Evolutionary conservation across 169 alveolate species (phyloP).

Genomic region (Plasmodium yoelii): DNA sequence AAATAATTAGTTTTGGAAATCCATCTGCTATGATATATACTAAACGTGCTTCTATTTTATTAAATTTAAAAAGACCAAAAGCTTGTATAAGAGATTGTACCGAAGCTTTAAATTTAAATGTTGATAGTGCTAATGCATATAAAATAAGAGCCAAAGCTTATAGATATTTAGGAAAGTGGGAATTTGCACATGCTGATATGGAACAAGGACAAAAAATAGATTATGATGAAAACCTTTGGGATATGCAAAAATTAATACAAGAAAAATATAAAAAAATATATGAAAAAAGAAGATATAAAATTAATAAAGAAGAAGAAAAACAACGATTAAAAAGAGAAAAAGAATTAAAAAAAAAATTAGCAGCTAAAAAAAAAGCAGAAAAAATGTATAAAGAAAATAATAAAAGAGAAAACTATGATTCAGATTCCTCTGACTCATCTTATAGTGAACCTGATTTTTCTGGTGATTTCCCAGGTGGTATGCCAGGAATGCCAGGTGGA

Average conservation of each 20-base stretch:
- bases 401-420: slow-evolving; percentile 65
- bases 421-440: slow-evolving; percentile 60
- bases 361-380: slow-evolving; percentile 77
- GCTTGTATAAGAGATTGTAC: slow-evolving; percentile 85
- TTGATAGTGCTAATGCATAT: slow-evolving; percentile 85
- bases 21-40: slow-evolving; percentile 86
- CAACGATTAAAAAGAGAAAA: slow-evolving; percentile 76
- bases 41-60: slow-evolving; percentile 82
- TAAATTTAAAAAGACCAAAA: slow-evolving; percentile 78
- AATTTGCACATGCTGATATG: slow-evolving; percentile 83
- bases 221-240: slow-evolving; percentile 86
- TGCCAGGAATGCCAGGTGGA: slow-evolving; percentile 81
- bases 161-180: slow-evolving; percentile 83
- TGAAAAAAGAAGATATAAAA: slow-evolving; percentile 78
- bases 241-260: slow-evolving; percentile 83
- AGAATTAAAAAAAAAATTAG: slow-evolving; percentile 77
- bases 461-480: slow-evolving; percentile 78
- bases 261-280: slow-evolving; percentile 83
- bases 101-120: slow-evolving; percentile 82
- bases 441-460: slow-evolving; percentile 70
- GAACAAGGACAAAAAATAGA: slow-evolving; percentile 86
- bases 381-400: slow-evolving; percentile 77
- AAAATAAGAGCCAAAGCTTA: slow-evolving; percentile 82
- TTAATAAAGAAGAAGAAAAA: slow-evolving; percentile 78
- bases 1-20: slow-evolving; percentile 79